A percentile compares a stretch with the other conserved stretches of the same genome.
Evolutionary conservation across 1,139 yeast genomes (phyloP).

Genomic region (Geotrichum cucujoidarum): DNA sequence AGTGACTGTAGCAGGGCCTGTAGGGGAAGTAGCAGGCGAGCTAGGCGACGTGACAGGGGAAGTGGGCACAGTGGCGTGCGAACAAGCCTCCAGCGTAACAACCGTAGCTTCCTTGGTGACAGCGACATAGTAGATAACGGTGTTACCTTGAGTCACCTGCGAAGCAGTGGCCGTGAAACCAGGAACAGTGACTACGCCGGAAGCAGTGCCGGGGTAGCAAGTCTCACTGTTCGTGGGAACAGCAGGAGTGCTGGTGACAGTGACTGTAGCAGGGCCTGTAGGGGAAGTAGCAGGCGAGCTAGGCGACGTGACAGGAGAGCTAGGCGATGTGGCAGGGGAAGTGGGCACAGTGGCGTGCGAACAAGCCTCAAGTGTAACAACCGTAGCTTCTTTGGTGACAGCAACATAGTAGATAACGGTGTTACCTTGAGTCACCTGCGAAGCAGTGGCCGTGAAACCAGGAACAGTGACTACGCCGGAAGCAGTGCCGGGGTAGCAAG

Average conservation of each 20-base stretch:
- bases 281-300: neutral
- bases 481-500: neutral
- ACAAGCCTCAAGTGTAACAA: neutral
- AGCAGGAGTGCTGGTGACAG: conserved; percentile 12
- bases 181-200: conserved; percentile 13
- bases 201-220: conserved; percentile 1
- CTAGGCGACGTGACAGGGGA: neutral
- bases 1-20: neutral
- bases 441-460: conserved; percentile 7
- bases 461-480: conserved; percentile 15
- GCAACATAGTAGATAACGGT: neutral
- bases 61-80: neutral
- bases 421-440: conserved; percentile 3
- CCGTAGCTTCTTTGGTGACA: conserved; percentile 1
- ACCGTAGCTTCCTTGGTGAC: conserved; percentile 5
- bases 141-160: conserved; percentile 2
- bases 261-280: conserved; percentile 11
- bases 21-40: neutral
- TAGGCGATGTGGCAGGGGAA: neutral
- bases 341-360: conserved; percentile 16
- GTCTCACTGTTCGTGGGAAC: neutral
- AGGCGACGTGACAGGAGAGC: neutral
- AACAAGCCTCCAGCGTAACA: neutral
- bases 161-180: conserved; percentile 8
- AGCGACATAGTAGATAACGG: neutral